Evolutionary conservation across 139 green algal species (phyloP), one percentile per base, ranked within the genome.

Genomic region (Picocystis salinarum): DNA sequence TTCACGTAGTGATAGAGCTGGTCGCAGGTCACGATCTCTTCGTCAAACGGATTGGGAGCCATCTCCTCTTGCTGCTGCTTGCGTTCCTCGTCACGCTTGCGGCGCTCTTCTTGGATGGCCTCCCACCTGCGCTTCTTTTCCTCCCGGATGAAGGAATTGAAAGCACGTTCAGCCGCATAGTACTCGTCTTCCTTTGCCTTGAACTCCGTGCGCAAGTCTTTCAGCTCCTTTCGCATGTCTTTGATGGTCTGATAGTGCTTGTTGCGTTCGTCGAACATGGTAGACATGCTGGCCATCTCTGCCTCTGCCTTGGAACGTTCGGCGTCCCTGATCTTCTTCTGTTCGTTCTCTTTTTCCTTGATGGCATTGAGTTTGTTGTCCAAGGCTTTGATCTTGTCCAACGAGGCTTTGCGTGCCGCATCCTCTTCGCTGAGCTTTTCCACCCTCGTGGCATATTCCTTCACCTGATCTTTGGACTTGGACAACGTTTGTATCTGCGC

Each of bases 401-500:
- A 20, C 6, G 64, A 26, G n/a, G 23, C 22, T 3, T 41, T 50
- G 29, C 69, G 36, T 4, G 28, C 28, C 6, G 33, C 46, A 22
- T 70, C 54, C 27, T 65, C 56, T 23, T 22, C 55, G 22, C 36
- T 36, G 17, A 73, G 28, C 41, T 61, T 59, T n/a, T 65, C 64
- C 41, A 70, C 42, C 30, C 37, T 39, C 9, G 64, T 58, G 25
- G 53, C 48, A 49, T 75, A 75, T 28, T 62, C 53, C 39, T 58
- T 54, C 4, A 76, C 66, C 3, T 53, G 54, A 12, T 59, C 53
- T 9, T 59, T 39, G 11, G 42, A 65, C 33, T 71, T 71, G 15
- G 36, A 51, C 19, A 79, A 46, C n/a, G 64, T 33, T 34, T 65
- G 66, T 34, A 76, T 69, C 46, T 74, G 48, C 1, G 52, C 34